phyloP scores from a whole-genome alignment of 306 rosid genomes.

The Mimosa bimucronata region DNA sequence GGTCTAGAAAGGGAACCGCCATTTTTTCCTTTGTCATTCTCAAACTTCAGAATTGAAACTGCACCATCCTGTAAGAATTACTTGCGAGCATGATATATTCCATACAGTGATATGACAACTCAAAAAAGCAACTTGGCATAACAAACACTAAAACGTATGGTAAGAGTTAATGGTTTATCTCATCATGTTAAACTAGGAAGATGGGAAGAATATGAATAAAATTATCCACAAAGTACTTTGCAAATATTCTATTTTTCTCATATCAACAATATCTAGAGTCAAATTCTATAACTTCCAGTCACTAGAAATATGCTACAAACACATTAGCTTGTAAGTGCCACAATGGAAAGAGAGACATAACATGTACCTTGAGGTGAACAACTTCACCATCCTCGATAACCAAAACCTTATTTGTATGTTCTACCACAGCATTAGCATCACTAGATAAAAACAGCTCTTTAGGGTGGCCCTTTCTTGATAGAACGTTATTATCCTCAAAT shows the following conservation, averaged over 20 bases:
- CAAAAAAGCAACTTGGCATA: constrained; percentile 25
- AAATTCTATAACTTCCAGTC: constrained; percentile 21
- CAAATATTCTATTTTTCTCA: background rate
- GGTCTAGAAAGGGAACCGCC: constrained; percentile 64
- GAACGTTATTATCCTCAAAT: constrained; percentile 79
- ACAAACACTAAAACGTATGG: constrained; percentile 14
- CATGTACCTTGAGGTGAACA: constrained; percentile 87
- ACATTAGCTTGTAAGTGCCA: constrained; percentile 6
- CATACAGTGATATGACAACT: constrained; percentile 15
- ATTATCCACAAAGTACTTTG: constrained; percentile 8
- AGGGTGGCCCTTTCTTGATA: constrained; percentile 75
- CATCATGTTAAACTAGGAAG: constrained; percentile 17
- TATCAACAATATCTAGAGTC: constrained; percentile 27
- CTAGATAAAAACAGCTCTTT: constrained; percentile 94
- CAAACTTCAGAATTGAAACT: constrained; percentile 81
- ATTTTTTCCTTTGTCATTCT: constrained; percentile 62
- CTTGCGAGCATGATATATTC: constrained; percentile 11
- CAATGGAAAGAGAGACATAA: constrained; percentile 20
- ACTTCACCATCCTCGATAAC: constrained; percentile 98
- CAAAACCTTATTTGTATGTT: constrained; percentile 90
- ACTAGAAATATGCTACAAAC: constrained; percentile 15
- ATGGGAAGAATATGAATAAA: constrained; percentile 22
- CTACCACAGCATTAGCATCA: constrained; percentile 94
- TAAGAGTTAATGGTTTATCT: constrained; percentile 30
- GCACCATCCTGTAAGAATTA: constrained; percentile 80